Evolutionary conservation across 805 yeast genomes (phyloP).

Genomic region (Cyberlindnera amylophila): DNA sequence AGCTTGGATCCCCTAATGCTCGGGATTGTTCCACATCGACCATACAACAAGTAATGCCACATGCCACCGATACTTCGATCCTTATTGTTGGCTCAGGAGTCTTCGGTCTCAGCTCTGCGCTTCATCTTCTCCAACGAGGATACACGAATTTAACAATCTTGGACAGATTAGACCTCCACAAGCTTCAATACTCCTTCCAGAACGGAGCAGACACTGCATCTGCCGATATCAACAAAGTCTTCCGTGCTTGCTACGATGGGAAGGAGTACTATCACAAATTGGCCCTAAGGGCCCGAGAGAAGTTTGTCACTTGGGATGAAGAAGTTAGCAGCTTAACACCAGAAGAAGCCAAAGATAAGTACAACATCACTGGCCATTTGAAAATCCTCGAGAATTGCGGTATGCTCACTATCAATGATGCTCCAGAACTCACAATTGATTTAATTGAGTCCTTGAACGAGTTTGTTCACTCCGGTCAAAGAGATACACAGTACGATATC

Average conservation of each 20-base stretch:
- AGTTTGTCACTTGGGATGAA: conserved; percentile 13
- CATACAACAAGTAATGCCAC: no score
- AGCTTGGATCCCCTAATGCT: no score
- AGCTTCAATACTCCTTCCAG: conserved; percentile 27
- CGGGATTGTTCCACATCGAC: no score
- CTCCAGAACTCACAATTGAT: conserved; percentile 1
- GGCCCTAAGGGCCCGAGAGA: conserved; percentile 16
- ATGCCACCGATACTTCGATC: conserved; percentile 21
- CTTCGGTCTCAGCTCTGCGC: conserved; percentile 45
- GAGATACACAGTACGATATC: conserved; percentile 24
- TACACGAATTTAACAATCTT: conserved; percentile 35
- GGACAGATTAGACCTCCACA: conserved; percentile 33
- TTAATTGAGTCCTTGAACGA: conserved; percentile 15
- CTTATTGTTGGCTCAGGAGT: conserved; percentile 46
- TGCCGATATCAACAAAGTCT: conserved; percentile 37
- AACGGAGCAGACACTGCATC: conserved; percentile 40
- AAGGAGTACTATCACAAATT: conserved; percentile 30
- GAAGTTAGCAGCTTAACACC: conserved; percentile 1
- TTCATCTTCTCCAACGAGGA: conserved; percentile 34
- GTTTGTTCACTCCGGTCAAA: conserved; percentile 4
- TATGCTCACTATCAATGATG: conserved; percentile 6
- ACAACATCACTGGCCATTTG: conserved; percentile 5
- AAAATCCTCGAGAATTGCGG: conserved; percentile 13
- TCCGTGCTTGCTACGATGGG: conserved; percentile 35
- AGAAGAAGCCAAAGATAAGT: conserved; percentile 8